Evolutionary conservation across 1,139 yeast species (phyloP).

Genomic region (Pichia sp.): DNA sequence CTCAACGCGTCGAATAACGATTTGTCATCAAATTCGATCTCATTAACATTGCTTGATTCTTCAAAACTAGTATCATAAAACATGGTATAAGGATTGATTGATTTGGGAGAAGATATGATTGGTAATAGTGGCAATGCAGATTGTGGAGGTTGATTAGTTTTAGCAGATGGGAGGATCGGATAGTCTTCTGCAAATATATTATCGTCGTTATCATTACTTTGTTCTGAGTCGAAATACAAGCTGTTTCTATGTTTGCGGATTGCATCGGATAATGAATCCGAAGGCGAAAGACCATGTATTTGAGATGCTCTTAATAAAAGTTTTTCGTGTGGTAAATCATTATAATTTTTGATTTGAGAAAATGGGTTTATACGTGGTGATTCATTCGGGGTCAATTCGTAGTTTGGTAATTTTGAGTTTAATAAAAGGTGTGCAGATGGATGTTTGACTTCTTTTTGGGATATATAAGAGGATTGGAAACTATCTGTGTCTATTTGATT

Average conservation of each 20-base stretch:
- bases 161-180: neutral
- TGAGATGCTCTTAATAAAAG: slow-evolving; percentile 5
- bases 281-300: slow-evolving; percentile 5
- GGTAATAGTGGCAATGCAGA: neutral
- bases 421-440: slow-evolving; percentile 4
- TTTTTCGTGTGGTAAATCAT: slow-evolving; percentile 5
- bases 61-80: no score
- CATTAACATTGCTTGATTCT: neutral
- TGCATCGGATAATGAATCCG: neutral
- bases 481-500: slow-evolving; percentile 1
- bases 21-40: slow-evolving; percentile 10
- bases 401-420: slow-evolving; percentile 13
- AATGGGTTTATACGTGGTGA: slow-evolving; percentile 2
- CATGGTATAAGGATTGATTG: neutral
- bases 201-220: neutral
- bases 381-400: neutral
- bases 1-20: slow-evolving; percentile 18
- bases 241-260: neutral
- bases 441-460: slow-evolving; percentile 7
- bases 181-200: neutral
- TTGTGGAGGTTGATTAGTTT: neutral
- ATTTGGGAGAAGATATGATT: neutral
- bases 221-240: neutral
- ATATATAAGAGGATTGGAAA: slow-evolving; percentile 4
- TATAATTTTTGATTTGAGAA: neutral